phyloP scores from a whole-genome alignment of 2,329 filamentous ascomycete species.

The Cercospora berteroae region DNA sequence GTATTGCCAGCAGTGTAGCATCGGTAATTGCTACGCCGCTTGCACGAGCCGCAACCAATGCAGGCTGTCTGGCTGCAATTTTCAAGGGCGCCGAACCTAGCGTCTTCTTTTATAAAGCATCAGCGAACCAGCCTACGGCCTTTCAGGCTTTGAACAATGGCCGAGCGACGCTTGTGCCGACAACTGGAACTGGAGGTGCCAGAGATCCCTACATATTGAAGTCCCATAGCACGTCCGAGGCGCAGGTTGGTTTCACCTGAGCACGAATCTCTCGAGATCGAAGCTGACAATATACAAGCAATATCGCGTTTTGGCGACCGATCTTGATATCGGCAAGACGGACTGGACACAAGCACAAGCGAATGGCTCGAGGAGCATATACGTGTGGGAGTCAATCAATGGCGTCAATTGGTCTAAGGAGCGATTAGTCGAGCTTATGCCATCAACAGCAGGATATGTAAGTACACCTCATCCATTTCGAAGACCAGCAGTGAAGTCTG shows the following conservation, averaged over 20 bases:
- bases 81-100: conserved; percentile 1
- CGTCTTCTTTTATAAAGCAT: conserved; percentile 3
- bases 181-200: neutral
- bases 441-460: neutral
- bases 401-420: neutral
- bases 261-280: neutral
- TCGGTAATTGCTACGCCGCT: neutral
- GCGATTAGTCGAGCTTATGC: neutral
- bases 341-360: neutral
- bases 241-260: neutral
- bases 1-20: neutral
- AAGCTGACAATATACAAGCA: neutral
- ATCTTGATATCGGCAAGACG: neutral
- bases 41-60: neutral
- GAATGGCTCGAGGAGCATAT: neutral
- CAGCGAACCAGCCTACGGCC: neutral
- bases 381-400: neutral
- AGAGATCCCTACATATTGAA: conserved; percentile 2
- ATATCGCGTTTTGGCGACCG: neutral
- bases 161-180: neutral
- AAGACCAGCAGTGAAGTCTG: neutral
- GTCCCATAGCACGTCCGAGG: conserved; percentile 1
- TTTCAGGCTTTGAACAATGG: neutral
- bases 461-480: neutral
- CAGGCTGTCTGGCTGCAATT: neutral